Evolutionary conservation across 352 stramenopile genomes (phyloP).

Genomic region (Phytophthora pistaciae): DNA sequence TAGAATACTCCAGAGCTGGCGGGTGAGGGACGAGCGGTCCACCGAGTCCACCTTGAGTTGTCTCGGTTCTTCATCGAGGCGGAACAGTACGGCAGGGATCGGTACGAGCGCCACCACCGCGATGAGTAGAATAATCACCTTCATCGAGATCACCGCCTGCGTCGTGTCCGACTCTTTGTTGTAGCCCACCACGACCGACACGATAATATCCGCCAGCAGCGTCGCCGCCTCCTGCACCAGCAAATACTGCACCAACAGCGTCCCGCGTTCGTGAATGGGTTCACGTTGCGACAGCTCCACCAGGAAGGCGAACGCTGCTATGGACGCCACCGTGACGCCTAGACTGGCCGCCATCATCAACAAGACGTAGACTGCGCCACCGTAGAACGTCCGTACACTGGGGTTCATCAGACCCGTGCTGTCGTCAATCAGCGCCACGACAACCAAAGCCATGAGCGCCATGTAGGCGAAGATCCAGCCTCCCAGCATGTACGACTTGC

Average conservation of each 20-base stretch:
- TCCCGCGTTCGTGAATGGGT: conserved; percentile 76
- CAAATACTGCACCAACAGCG: conserved; percentile 74
- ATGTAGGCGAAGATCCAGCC: conserved; percentile 80
- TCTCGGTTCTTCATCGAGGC: conserved; percentile 72
- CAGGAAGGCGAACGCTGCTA: conserved; percentile 70
- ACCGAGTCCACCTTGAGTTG: conserved; percentile 80
- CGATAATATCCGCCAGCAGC: conserved; percentile 50
- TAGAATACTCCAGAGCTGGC: conserved; percentile 77
- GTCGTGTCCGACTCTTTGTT: conserved; percentile 44
- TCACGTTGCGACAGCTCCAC: conserved; percentile 85
- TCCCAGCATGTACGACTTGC: conserved; percentile 83
- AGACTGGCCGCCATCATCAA: conserved; percentile 73
- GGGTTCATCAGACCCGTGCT: conserved; percentile 40
- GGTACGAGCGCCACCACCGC: conserved; percentile 66
- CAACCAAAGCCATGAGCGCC: conserved; percentile 70
- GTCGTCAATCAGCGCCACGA: conserved; percentile 71
- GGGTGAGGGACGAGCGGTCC: conserved; percentile 62
- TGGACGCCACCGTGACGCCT: conserved; percentile 66
- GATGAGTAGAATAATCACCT: conserved; percentile 78
- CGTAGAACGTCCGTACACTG: conserved; percentile 62
- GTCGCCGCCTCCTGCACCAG: conserved; percentile 60
- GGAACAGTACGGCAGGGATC: conserved; percentile 72
- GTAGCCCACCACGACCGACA: conserved; percentile 52
- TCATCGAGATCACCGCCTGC: conserved; percentile 63
- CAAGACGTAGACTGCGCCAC: conserved; percentile 74